phyloP scores from a whole-genome alignment of 1,284 basidiomycete species.

The Ceratobasidium papillatum region DNA sequence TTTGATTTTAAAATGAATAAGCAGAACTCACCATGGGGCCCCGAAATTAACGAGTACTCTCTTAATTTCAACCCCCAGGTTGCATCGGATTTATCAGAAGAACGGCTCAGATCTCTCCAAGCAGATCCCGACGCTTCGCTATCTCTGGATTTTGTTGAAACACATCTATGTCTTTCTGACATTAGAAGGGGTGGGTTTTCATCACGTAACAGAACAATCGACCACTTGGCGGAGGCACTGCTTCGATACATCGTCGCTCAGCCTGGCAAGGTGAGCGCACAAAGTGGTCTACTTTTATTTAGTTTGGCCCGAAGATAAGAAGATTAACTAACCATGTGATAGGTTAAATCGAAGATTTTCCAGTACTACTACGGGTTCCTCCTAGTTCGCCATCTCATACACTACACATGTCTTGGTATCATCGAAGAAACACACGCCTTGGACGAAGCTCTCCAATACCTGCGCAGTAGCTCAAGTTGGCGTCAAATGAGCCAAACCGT shows the following conservation, averaged over 20 bases:
- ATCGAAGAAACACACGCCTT: neutral
- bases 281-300: no score
- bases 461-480: neutral
- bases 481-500: neutral
- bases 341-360: neutral
- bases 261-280: neutral
- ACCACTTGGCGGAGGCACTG: neutral
- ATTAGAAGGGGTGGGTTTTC: neutral
- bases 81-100: neutral
- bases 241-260: neutral
- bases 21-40: neutral
- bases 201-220: no score
- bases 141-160: neutral
- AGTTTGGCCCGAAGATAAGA: no score
- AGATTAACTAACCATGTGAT: no score
- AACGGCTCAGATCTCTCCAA: neutral
- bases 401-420: neutral
- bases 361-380: neutral
- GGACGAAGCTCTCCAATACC: neutral
- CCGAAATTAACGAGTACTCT: neutral
- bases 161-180: neutral
- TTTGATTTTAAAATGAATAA: no score
- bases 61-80: neutral
- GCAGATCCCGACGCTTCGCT: neutral
- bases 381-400: neutral